Evolutionary conservation across 2,329 filamentous ascomycete genomes (phyloP).

Genomic region (Ophiostoma sp.): DNA sequence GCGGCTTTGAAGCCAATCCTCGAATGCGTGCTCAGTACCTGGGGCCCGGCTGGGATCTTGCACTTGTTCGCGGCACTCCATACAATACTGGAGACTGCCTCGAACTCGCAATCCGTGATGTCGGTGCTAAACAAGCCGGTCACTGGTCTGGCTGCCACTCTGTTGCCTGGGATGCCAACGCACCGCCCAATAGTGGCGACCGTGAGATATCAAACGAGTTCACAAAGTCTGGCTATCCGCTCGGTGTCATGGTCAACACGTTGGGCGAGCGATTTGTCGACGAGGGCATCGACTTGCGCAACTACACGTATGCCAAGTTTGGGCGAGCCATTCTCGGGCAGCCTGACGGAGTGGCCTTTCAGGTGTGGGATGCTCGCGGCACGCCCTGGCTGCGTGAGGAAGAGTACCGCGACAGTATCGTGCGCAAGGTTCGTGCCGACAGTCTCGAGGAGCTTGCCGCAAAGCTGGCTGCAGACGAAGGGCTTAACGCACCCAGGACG

Average conservation of each 20-base stretch:
- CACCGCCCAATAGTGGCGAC: conserved; percentile 50
- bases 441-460: not conserved
- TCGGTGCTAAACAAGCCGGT: conserved; percentile 48
- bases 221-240: conserved; percentile 64
- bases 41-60: conserved; percentile 60
- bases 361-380: conserved; percentile 56
- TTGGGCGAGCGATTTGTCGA: conserved; percentile 59
- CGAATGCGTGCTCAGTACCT: conserved; percentile 48
- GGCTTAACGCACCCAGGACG: not conserved
- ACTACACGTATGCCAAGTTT: conserved; percentile 64
- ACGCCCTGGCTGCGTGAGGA: conserved; percentile 38
- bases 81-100: conserved; percentile 59
- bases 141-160: conserved; percentile 63
- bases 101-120: conserved; percentile 46
- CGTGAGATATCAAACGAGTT: conserved; percentile 58
- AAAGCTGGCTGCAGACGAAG: not conserved
- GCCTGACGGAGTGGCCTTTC: conserved; percentile 54
- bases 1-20: conserved; percentile 60
- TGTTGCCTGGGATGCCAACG: conserved; percentile 60
- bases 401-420: not conserved
- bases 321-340: conserved; percentile 57
- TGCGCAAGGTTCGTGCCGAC: not conserved
- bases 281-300: conserved; percentile 59
- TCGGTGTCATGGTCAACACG: conserved; percentile 60
- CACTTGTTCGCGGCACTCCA: conserved; percentile 56